Conservation (phyloP, 192 early-diverging fungal species). For the Gigaspora rosea region DNA sequence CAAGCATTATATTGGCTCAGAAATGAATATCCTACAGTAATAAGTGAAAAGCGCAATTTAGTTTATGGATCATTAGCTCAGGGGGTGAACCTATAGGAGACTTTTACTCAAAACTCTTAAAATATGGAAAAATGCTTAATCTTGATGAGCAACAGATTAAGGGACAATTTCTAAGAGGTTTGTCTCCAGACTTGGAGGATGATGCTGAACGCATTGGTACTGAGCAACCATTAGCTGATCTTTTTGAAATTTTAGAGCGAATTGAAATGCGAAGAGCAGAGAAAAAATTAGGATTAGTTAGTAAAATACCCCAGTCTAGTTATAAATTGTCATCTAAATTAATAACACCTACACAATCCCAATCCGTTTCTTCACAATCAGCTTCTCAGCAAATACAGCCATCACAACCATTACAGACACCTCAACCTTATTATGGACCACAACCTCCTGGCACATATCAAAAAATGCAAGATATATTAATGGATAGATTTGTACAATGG, state of each 20-base stretch:
- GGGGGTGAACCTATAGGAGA: background rate
- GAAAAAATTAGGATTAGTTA: background rate
- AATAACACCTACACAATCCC: background rate
- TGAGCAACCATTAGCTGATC: background rate
- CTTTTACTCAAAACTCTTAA: conserved; percentile 8
- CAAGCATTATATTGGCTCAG: background rate
- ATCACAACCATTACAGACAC: too few relatives aligned
- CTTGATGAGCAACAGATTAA: background rate
- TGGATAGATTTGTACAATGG: too few relatives aligned
- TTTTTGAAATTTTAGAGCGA: background rate
- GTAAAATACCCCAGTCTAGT: background rate
- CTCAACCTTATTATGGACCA: too few relatives aligned
- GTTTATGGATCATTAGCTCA: background rate
- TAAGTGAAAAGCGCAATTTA: background rate
- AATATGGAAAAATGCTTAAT: background rate
- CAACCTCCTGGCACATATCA: too few relatives aligned
- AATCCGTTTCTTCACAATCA: background rate
- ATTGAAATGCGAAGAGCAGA: conserved; percentile 8
- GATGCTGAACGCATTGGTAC: background rate
- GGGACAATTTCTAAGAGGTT: background rate
- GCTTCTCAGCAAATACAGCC: background rate
- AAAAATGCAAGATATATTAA: too few relatives aligned
- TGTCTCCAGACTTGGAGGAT: background rate
- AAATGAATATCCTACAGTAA: background rate
- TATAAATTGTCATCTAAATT: background rate